A percentile compares a stretch with the other conserved stretches of the same genome.
phyloP scores from a whole-genome alignment of 495 filamentous ascomycete species.

The Oidiodendron maius region DNA sequence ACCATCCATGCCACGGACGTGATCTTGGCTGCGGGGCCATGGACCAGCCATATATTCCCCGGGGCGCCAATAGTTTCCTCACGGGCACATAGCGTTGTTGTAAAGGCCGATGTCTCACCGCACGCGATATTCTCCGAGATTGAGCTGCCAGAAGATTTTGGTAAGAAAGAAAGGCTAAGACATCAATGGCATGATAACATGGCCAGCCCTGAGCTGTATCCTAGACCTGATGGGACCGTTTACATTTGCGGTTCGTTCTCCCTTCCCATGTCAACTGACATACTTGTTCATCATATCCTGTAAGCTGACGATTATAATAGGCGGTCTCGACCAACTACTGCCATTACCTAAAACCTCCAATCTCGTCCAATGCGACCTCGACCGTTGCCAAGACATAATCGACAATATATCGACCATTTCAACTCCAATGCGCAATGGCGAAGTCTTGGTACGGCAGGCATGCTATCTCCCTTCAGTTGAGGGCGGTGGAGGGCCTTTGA shows the following conservation, averaged over 20 bases:
- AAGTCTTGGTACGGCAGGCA: constrained; percentile 77
- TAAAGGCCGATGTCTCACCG: constrained; percentile 70
- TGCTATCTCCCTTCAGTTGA: constrained; percentile 83
- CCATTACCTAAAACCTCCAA: constrained; percentile 74
- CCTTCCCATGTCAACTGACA: neutral
- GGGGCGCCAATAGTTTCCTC: constrained; percentile 71
- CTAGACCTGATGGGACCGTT: constrained; percentile 79
- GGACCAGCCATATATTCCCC: constrained; percentile 73
- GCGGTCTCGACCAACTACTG: constrained; percentile 73
- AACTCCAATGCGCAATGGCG: constrained; percentile 67
- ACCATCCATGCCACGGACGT: constrained; percentile 75
- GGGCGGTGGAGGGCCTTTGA: constrained; percentile 61
- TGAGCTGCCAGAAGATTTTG: constrained; percentile 57
- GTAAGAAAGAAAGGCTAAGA: constrained; percentile 39
- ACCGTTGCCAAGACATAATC: constrained; percentile 81
- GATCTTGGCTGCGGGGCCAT: constrained; percentile 82
- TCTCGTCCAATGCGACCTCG: constrained; percentile 68
- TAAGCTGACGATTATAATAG: constrained; percentile 23
- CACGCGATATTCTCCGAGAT: constrained; percentile 93
- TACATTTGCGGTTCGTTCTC: constrained; percentile 66
- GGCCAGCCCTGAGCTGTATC: constrained; percentile 88
- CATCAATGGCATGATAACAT: constrained; percentile 31
- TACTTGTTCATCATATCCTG: neutral
- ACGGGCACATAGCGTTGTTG: constrained; percentile 87
- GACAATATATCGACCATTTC: constrained; percentile 75